Evolutionary conservation across 768 basidiomycete genomes (phyloP).

Genomic region (Lactarius indigo): DNA sequence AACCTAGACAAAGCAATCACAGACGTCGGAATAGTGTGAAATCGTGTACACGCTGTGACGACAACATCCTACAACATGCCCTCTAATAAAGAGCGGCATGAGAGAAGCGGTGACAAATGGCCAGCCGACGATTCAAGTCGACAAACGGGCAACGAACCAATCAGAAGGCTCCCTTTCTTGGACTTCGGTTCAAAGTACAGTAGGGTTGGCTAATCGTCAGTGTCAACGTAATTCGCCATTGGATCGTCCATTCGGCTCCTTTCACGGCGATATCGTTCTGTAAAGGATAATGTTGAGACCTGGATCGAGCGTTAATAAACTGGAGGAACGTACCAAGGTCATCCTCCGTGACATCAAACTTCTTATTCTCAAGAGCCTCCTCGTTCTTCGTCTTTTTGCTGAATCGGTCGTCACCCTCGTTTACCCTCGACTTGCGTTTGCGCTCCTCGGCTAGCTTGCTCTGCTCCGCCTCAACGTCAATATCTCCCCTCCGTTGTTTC

Average conservation of each 20-base stretch:
- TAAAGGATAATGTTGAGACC: conserved; percentile 14
- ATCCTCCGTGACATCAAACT: conserved; percentile 87
- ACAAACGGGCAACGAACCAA: background rate
- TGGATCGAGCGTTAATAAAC: conserved; percentile 1
- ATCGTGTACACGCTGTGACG: background rate
- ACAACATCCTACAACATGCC: background rate
- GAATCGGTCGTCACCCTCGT: conserved; percentile 62
- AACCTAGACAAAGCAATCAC: background rate
- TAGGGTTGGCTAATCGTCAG: conserved; percentile 31
- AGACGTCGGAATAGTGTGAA: background rate
- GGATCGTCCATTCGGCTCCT: conserved; percentile 78
- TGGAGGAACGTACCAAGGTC: conserved; percentile 57
- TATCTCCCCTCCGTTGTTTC: conserved; percentile 13
- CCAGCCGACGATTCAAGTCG: background rate
- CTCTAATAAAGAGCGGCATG: background rate
- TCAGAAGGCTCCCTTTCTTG: background rate
- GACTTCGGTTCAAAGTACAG: background rate
- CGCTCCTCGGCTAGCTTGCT: conserved; percentile 24
- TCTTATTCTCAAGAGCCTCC: conserved; percentile 62
- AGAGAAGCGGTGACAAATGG: background rate
- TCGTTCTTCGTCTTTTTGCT: conserved; percentile 80
- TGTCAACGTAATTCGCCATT: conserved; percentile 88
- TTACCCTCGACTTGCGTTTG: conserved; percentile 34
- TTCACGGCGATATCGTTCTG: conserved; percentile 90
- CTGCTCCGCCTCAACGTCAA: conserved; percentile 28